phyloP scores from a whole-genome alignment of 129 eudicot species.

The Tagetes patula region DNA sequence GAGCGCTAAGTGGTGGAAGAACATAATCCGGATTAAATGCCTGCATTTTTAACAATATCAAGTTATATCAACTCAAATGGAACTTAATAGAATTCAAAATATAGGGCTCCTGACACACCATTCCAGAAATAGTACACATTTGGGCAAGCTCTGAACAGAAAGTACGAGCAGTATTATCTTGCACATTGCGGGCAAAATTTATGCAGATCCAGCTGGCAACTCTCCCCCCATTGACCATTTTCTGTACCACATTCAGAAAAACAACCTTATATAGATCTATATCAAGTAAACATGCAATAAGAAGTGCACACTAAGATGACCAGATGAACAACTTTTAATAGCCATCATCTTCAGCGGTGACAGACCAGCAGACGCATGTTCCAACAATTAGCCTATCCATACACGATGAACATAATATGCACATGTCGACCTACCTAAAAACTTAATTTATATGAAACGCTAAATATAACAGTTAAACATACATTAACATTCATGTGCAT shows the following conservation, averaged over 20 bases:
- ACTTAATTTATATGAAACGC: background rate
- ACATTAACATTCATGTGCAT: background rate
- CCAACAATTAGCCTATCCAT: background rate
- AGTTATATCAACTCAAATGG: background rate
- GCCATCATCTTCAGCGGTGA: no score
- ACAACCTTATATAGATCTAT: background rate
- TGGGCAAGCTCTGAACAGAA: slow-evolving; percentile 85
- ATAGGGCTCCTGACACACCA: slow-evolving; percentile 43
- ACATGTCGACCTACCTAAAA: background rate
- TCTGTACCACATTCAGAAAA: slow-evolving; percentile 40
- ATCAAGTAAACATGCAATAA: background rate
- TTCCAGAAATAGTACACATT: slow-evolving; percentile 92
- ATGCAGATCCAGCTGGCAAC: slow-evolving; percentile 88
- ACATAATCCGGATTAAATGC: slow-evolving; percentile 81
- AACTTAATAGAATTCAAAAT: background rate
- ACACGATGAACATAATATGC: background rate
- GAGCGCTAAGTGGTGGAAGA: slow-evolving; percentile 59
- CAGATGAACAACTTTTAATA: slow-evolving; percentile 9
- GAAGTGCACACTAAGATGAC: background rate
- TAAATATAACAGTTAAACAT: background rate
- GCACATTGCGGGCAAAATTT: slow-evolving; percentile 82
- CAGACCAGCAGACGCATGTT: background rate
- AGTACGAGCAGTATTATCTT: slow-evolving; percentile 74
- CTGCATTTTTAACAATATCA: slow-evolving; percentile 39
- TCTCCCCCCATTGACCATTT: slow-evolving; percentile 88